A percentile compares a stretch with the other conserved stretches of the same genome.
phyloP scores from a whole-genome alignment of 768 basidiomycete species.

The Hygrophorus pudorinus region DNA sequence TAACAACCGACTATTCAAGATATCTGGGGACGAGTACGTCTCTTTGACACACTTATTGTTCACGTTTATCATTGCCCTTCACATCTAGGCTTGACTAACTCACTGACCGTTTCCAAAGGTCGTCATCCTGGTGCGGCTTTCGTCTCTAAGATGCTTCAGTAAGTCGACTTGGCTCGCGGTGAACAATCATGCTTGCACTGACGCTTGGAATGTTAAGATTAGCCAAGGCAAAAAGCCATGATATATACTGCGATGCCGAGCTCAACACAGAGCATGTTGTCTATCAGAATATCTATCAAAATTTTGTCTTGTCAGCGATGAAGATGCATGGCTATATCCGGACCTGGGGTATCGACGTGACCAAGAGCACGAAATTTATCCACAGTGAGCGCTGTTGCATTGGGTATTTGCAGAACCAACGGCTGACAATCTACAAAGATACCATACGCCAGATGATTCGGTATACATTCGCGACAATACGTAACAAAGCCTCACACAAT shows the following conservation, averaged over 20 bases:
- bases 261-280: conserved; percentile 57
- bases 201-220: conserved; percentile 29
- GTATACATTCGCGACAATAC: conserved; percentile 44
- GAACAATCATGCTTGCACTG: not conserved
- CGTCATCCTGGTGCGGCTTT: conserved; percentile 59
- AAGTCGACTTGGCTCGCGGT: conserved; percentile 14
- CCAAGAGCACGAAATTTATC: conserved; percentile 40
- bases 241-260: conserved; percentile 66
- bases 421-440: conserved; percentile 27
- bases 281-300: conserved; percentile 80
- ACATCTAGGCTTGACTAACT: conserved; percentile 40
- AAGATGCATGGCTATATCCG: conserved; percentile 80
- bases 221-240: conserved; percentile 65
- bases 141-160: conserved; percentile 68
- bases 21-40: conserved; percentile 50
- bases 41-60: not conserved
- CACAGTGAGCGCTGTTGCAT: conserved; percentile 31
- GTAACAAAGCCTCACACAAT: conserved; percentile 32
- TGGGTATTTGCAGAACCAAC: not conserved
- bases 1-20: conserved; percentile 71
- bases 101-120: conserved; percentile 61
- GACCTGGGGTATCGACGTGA: conserved; percentile 40
- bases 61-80: not conserved
- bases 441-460: conserved; percentile 52
- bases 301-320: conserved; percentile 71